Evolutionary conservation across 805 yeast species (phyloP), one percentile per base, ranked within the genome.

Genomic region (Starmerella davenportii): DNA sequence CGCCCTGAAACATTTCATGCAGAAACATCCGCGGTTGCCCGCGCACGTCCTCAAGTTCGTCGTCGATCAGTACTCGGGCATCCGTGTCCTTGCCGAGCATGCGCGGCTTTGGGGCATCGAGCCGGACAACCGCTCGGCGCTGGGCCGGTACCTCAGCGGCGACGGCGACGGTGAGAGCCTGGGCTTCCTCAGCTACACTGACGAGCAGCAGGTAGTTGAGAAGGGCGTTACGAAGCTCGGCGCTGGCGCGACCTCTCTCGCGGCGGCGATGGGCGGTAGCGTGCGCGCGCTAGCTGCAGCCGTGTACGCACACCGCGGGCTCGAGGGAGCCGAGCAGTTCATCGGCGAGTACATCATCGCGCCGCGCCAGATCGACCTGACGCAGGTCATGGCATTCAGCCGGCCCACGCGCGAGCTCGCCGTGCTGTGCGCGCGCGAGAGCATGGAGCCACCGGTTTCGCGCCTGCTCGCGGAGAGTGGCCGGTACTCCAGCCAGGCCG

Each of bases 381-480:
- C 73, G 29, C 63, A 72, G 39, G 68, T 87, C 70, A 78, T 90
- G 58, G 72, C 71, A 51, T 82, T 90, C 57, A 73, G 70, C 49
- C 77, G 77, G 54, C 95, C 96, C 30, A 78, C 87, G 13, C 70
- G 90, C 56, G 90, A 85, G 55, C 65, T 90, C 43, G 69, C 81
- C 1, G 70, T 73, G 42, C 61, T 90, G 36, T 75, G 94, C 52
- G 75, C 72, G 40, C 73, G 85, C 46, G 78, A 85, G 54, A 70
- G 72, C 13, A 65, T 87, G 47, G 69, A 69, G 37, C 68, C 71
- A 17, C 95, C 95, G 21, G 69, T 78, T 4, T 75, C 84, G 35
- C 74, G 92, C 54, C 67, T 90, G 42, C 63, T 90, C 40, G 85
- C 93, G 25, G 99, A 90, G 60, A 79, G 94, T 21, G 99, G 99